Conservation (phyloP, 257 asterid species). For the Nemophila menziesii region DNA sequence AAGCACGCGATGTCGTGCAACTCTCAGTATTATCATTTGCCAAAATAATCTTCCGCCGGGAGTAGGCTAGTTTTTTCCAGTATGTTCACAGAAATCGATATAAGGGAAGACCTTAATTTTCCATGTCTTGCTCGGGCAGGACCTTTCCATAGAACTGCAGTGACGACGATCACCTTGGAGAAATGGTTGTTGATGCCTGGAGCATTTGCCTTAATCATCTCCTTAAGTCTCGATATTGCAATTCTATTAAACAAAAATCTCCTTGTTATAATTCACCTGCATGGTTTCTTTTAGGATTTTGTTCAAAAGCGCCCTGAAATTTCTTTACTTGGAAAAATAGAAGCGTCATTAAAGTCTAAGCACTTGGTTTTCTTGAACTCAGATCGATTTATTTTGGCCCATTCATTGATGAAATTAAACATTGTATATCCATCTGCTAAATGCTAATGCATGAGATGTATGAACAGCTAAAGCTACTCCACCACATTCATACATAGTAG, state of each 20-base stretch:
- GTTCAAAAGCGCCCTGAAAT: conserved; percentile 1
- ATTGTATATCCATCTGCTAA: conserved; percentile 6
- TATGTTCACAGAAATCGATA: conserved; percentile 6
- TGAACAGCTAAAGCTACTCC: conserved; percentile 8
- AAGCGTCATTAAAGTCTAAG: neutral
- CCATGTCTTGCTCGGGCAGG: conserved; percentile 6
- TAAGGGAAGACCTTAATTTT: conserved; percentile 2
- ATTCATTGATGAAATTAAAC: neutral
- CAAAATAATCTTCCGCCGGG: conserved; percentile 2
- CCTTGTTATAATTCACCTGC: neutral
- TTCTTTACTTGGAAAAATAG: conserved; percentile 4
- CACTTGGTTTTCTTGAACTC: neutral
- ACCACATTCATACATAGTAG: conserved; percentile 8
- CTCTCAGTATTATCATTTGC: conserved; percentile 5
- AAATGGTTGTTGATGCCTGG: neutral
- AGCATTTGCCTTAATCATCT: neutral
- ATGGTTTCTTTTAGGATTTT: neutral
- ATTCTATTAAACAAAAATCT: conserved; percentile 3
- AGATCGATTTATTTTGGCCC: conserved; percentile 7
- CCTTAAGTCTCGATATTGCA: conserved; percentile 8
- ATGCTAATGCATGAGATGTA: neutral
- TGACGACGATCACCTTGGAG: conserved; percentile 10
- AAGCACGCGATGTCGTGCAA: conserved; percentile 7
- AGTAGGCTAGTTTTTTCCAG: conserved; percentile 1
- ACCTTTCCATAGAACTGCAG: conserved; percentile 11